phyloP scores from a whole-genome alignment of 257 asterid genomes.

The Vinca minor region DNA sequence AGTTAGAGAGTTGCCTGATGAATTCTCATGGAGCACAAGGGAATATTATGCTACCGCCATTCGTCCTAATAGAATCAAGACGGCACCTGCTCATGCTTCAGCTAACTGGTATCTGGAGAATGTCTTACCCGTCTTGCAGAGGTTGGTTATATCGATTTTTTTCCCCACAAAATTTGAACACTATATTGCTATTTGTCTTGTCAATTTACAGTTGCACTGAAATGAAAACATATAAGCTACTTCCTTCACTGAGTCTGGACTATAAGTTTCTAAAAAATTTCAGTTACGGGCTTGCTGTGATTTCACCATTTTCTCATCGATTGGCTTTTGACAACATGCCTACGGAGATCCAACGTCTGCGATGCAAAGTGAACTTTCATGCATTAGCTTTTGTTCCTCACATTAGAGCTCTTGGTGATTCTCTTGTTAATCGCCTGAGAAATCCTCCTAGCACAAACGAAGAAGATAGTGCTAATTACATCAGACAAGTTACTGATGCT shows the following conservation, averaged over 20 bases:
- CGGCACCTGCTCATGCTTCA: slow-evolving; percentile 94
- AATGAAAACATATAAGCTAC: not conserved
- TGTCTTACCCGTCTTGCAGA: slow-evolving; percentile 63
- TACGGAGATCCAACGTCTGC: slow-evolving; percentile 75
- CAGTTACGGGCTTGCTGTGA: slow-evolving; percentile 95
- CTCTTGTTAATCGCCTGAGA: slow-evolving; percentile 72
- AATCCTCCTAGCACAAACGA: slow-evolving; percentile 36
- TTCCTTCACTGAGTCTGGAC: not conserved
- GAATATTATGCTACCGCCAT: slow-evolving; percentile 86
- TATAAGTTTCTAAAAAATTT: slow-evolving; percentile 7
- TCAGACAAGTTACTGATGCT: slow-evolving; percentile 31
- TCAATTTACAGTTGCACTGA: not conserved
- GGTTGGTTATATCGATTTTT: slow-evolving; percentile 35
- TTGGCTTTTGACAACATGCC: slow-evolving; percentile 89
- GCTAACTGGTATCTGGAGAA: slow-evolving; percentile 92
- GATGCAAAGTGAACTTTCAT: slow-evolving; percentile 94
- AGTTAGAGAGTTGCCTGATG: slow-evolving; percentile 78
- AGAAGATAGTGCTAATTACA: slow-evolving; percentile 33
- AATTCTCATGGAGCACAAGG: slow-evolving; percentile 90
- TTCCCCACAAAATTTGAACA: not conserved
- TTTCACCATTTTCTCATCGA: slow-evolving; percentile 95
- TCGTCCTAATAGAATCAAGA: slow-evolving; percentile 82
- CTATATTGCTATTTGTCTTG: not conserved
- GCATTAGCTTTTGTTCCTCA: slow-evolving; percentile 88
- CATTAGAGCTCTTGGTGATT: slow-evolving; percentile 75